Percentiles rank a stretch among this genome's conserved stretches.
These are phyloP conservation scores for Crithidia mellificae DNA, from an alignment of 208 protist genomes.

Conservation along the genomic window DNA sequence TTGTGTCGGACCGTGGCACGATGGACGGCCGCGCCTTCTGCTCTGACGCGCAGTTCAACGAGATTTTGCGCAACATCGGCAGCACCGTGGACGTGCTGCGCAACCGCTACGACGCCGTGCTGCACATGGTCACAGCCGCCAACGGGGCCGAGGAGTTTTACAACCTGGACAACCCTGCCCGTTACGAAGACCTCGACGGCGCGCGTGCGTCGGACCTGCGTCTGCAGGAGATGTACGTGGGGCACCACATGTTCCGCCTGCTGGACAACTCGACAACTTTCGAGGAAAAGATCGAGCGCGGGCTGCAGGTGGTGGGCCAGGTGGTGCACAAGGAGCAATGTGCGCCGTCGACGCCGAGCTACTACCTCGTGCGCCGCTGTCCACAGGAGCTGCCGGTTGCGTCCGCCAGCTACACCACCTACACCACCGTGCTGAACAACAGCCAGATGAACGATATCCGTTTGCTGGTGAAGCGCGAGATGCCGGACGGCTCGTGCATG, in stretches of 20 bases:
- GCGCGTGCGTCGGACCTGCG: conserved; percentile 80
- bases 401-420: conserved; percentile 43
- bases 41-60: conserved; percentile 53
- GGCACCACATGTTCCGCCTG: conserved; percentile 68
- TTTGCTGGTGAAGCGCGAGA: conserved; percentile 48
- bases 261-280: conserved; percentile 81
- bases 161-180: conserved; percentile 75
- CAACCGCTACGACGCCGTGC: conserved; percentile 83
- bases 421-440: conserved; percentile 59
- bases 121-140: conserved; percentile 85
- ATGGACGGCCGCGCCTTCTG: conserved; percentile 88
- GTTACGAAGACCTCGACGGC: conserved; percentile 75
- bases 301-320: conserved; percentile 55
- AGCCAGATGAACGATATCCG: conserved; percentile 64
- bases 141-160: conserved; percentile 76
- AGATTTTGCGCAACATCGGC: conserved; percentile 46
- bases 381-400: conserved; percentile 38
- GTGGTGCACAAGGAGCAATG: conserved; percentile 40
- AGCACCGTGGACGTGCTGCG: conserved; percentile 60
- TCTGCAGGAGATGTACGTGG: conserved; percentile 75
- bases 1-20: conserved; percentile 81
- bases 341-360: conserved; percentile 25
- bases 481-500: conserved; percentile 55
- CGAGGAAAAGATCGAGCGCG: conserved; percentile 74
- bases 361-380: conserved; percentile 53